A percentile compares a stretch with the other conserved stretches of the same genome.
These are phyloP conservation scores for Diplocarpon mali DNA, from an alignment of 2,329 filamentous ascomycete genomes.

Conservation along the genomic window DNA sequence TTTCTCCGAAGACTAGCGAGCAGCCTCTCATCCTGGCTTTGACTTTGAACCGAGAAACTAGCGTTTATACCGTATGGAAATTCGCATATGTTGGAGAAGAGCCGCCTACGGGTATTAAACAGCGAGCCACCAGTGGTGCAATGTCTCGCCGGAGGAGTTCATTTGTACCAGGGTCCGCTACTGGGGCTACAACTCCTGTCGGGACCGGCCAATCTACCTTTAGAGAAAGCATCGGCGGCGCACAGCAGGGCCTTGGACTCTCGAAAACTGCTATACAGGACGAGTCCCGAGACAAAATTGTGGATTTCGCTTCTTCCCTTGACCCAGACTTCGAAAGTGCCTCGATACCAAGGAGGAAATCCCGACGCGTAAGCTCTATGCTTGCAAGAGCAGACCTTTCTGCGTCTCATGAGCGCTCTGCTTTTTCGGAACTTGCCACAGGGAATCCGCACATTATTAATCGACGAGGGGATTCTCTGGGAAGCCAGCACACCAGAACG, in stretches of 20 bases:
- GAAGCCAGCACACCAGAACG: constrained; percentile 50
- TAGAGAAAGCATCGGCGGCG: constrained; percentile 63
- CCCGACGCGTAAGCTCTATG: constrained; percentile 80
- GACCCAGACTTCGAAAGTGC: constrained; percentile 52
- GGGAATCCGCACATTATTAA: constrained; percentile 31
- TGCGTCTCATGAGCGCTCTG: constrained; percentile 67
- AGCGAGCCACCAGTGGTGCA: constrained; percentile 26
- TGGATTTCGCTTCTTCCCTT: constrained; percentile 59
- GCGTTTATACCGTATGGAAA: constrained; percentile 76
- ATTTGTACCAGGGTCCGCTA: constrained; percentile 57
- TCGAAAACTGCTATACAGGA: constrained; percentile 18
- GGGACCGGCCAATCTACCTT: constrained; percentile 46
- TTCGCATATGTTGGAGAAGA: constrained; percentile 65
- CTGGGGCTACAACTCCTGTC: constrained; percentile 66
- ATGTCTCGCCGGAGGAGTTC: constrained; percentile 43
- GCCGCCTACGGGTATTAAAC: constrained; percentile 34
- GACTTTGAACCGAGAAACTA: constrained; percentile 67
- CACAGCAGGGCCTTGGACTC: constrained; percentile 5
- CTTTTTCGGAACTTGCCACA: constrained; percentile 61
- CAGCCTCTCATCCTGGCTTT: constrained; percentile 61
- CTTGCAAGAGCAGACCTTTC: constrained; percentile 79
- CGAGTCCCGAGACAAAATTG: constrained; percentile 25
- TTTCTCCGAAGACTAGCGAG: constrained; percentile 29
- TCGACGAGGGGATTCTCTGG: constrained; percentile 55
- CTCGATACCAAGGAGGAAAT: constrained; percentile 46